Percentiles rank a stretch among this genome's conserved stretches.
Conservation (phyloP, 1,284 basidiomycete species). For the Moniliella sp. region DNA sequence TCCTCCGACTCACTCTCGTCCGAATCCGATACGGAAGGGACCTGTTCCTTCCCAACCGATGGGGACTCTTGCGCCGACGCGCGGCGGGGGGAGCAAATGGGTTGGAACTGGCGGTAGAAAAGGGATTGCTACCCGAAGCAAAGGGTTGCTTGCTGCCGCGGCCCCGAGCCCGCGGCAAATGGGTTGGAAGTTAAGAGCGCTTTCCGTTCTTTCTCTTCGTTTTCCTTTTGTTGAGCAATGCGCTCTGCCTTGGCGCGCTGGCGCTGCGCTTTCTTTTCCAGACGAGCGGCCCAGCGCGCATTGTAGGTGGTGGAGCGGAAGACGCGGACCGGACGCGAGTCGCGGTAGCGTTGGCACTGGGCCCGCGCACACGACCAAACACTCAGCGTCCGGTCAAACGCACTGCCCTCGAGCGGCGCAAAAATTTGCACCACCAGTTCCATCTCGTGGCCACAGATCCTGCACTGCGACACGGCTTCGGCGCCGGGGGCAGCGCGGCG, state of each 20-base stretch:
- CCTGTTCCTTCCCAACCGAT: too few species aligned
- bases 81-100: too few species aligned
- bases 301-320: conserved; percentile 26
- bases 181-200: too few species aligned
- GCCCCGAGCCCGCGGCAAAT: too few species aligned
- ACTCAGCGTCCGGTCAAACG: conserved; percentile 23
- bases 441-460: conserved; percentile 21
- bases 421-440: conserved; percentile 31
- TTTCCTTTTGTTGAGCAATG: too few species aligned
- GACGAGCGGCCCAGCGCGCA: conserved; percentile 27
- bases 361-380: conserved; percentile 28
- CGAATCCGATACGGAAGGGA: too few species aligned
- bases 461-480: conserved; percentile 8
- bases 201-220: too few species aligned
- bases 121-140: too few species aligned
- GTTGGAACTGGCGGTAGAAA: too few species aligned
- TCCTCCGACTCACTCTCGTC: conserved; percentile 2
- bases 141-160: too few species aligned
- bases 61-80: too few species aligned
- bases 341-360: conserved; percentile 17
- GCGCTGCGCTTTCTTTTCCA: conserved; percentile 16
- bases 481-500: conserved; percentile 6
- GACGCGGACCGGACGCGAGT: conserved; percentile 19
- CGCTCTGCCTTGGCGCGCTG: conserved; percentile 8
- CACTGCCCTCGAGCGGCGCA: conserved; percentile 25